Evolutionary conservation across 768 basidiomycete genomes (phyloP), one percentile per base, ranked within the genome.

Genomic region (Infundibulicybe gibba): DNA sequence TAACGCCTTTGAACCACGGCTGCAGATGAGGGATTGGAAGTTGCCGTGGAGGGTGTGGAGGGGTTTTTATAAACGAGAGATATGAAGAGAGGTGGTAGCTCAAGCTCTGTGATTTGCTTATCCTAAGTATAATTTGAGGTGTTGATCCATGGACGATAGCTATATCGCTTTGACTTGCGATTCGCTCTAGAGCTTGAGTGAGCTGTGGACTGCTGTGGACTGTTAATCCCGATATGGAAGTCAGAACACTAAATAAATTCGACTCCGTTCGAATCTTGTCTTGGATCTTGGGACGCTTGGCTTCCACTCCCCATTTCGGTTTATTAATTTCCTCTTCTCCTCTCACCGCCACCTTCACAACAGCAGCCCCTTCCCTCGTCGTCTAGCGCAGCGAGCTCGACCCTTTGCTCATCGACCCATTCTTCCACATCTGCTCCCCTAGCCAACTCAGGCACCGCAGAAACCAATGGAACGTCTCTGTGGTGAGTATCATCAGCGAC

Each of bases 1-100:
- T 64, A 74, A 92, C 56, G 84, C 73, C 6, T 92, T 88, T 61
- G 67, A 83, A 51, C 70, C 80, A 19, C 67, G 70, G 54, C 55
- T 91, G 57, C 84, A 82, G 66, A 48, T 67, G 56, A 74, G 80
- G 63, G 84, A 87, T 61, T 91, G 91, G 83, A 79, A 77, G 69
- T 66, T 92, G 56, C 79, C 91, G 43, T 88, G 82, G 82, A 74
- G 76, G 58, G 77, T 91, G 46, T 77, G 71, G 73, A 63, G 63
- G 54, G 58, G 64, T 46, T 71, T 70, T 58, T 68, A 68, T 53
- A 70, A 60, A 60, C 60, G 65, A 53, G 51, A 61, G 50, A 66
- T 77, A 52, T 76, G 59, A 67, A 25, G 25, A 25, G 8, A 25
- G 8, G 3, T 25, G 25, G 25, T 25, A 25, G 25, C 25, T 8